Conservation (phyloP, 805 yeast genomes). For the Jamesozyma jinghongensis region DNA sequence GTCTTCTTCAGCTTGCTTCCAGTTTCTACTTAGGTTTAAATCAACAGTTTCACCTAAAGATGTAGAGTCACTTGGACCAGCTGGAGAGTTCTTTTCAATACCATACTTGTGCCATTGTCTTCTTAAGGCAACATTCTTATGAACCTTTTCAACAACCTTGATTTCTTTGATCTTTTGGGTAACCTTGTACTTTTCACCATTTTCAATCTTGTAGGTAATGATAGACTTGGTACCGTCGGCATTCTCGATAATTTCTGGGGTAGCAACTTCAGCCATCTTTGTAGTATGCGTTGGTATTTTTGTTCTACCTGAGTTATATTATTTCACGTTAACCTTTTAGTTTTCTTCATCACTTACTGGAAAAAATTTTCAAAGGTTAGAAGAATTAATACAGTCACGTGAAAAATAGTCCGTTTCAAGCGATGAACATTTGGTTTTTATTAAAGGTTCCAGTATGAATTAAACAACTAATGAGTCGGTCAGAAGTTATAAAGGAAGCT, state of each 20-base stretch:
- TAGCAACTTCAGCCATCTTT: conserved; percentile 51
- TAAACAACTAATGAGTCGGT: no score
- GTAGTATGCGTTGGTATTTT: not conserved
- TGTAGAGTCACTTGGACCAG: conserved; percentile 84
- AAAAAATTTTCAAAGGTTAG: no score
- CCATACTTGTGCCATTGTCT: conserved; percentile 87
- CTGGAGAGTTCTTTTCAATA: conserved; percentile 56
- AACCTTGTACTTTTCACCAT: conserved; percentile 77
- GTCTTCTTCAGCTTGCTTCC: conserved; percentile 71
- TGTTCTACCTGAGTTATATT: not conserved
- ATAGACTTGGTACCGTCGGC: conserved; percentile 87
- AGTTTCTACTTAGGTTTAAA: conserved; percentile 61
- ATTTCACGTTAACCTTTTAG: not conserved
- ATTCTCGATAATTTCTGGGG: conserved; percentile 67
- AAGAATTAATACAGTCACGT: no score
- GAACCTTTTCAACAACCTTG: conserved; percentile 70
- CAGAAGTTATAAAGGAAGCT: no score
- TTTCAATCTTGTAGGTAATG: conserved; percentile 62
- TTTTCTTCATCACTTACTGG: not conserved
- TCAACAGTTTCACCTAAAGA: conserved; percentile 82
- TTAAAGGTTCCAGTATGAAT: no score
- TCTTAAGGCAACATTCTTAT: conserved; percentile 79
- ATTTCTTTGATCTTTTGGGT: conserved; percentile 79
- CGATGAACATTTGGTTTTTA: no score
- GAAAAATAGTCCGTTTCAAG: no score